Evolutionary conservation across 2,329 filamentous ascomycete genomes (phyloP), one percentile per base, ranked within the genome.

Genomic region (Cercospora beticola): DNA sequence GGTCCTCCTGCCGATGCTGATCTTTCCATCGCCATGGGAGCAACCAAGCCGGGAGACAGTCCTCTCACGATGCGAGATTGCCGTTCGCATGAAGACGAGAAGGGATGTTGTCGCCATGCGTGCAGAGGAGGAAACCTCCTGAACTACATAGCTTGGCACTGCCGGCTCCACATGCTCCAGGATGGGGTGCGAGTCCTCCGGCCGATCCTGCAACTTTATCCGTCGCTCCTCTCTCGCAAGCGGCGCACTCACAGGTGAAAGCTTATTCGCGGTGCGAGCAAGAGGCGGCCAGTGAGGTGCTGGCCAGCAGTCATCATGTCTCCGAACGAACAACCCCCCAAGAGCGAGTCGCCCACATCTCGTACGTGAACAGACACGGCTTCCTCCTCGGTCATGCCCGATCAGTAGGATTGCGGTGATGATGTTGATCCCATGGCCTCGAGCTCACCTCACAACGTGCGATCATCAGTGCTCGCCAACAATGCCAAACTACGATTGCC

Each of bases 401-500:
- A 57, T 57, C 28, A 31, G 14, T 58, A 58, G 16, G 28, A 18
- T 16, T 9, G 18, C 16, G 56, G 18, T 36, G 56, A 59, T 36
- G 56, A 59, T 23, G 56, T 21, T 54, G 43, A 30, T 31, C 30
- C 43, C 60, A 71, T 68, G 68, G 61, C 64, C 36, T 28, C 49
- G n/a, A 66, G 60, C 68, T 70, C 67, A 69, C 70, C 62, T 23
- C 21, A 43, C 31, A 23, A 16, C 23, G 26, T 40, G 46, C 62
- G 62, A 46, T 65, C 60, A 31, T 46, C 67, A 72, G 68, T 73
- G 26, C 68, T 73, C 64, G 66, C 67, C 30, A 71, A 66, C 66
- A 71, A 74, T 31, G 72, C 72, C n/a, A 72, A 66, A 62, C 67
- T 76, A 9, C 82, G 89, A 74, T 87, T 98, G 3, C 94, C 94